These are phyloP conservation scores for Maudiozyma serrabonitensis DNA, from an alignment of 805 yeast genomes.

Conservation along the genomic window DNA sequence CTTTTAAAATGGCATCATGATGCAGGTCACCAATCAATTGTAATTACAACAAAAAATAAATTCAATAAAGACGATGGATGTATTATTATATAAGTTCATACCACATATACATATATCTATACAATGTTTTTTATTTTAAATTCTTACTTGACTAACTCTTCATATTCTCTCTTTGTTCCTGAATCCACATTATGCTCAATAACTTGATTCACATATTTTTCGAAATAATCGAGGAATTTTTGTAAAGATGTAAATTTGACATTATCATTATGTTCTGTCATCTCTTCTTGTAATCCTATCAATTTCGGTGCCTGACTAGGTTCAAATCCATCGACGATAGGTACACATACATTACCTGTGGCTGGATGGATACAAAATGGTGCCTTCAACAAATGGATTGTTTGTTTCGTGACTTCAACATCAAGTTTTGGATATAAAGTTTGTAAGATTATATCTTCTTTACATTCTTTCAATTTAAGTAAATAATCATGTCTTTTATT, in stretches of 20 bases:
- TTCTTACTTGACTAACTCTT: conserved; percentile 14
- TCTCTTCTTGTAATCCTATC: conserved; percentile 50
- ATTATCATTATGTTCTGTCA: conserved; percentile 39
- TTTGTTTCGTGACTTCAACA: conserved; percentile 81
- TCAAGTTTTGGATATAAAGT: conserved; percentile 87
- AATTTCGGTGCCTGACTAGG: conserved; percentile 77
- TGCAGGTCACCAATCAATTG: conserved; percentile 31
- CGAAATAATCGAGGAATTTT: conserved; percentile 60
- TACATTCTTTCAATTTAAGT: conserved; percentile 52
- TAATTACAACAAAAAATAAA: conserved; percentile 9
- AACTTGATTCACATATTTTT: conserved; percentile 48
- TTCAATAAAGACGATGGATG: neutral
- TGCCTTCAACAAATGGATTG: conserved; percentile 86
- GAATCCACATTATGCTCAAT: conserved; percentile 41
- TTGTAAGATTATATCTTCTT: conserved; percentile 70
- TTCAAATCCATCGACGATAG: conserved; percentile 47
- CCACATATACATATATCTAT: neutral
- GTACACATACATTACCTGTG: conserved; percentile 93
- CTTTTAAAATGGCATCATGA: conserved; percentile 65
- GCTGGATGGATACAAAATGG: conserved; percentile 97
- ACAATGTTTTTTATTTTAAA: neutral
- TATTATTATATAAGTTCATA: neutral
- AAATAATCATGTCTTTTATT: conserved; percentile 22
- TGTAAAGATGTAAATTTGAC: conserved; percentile 56
- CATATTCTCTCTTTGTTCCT: conserved; percentile 34